Base-by-base conservation (phyloP, 805 yeast species). In the Komagataella populi region DNA sequence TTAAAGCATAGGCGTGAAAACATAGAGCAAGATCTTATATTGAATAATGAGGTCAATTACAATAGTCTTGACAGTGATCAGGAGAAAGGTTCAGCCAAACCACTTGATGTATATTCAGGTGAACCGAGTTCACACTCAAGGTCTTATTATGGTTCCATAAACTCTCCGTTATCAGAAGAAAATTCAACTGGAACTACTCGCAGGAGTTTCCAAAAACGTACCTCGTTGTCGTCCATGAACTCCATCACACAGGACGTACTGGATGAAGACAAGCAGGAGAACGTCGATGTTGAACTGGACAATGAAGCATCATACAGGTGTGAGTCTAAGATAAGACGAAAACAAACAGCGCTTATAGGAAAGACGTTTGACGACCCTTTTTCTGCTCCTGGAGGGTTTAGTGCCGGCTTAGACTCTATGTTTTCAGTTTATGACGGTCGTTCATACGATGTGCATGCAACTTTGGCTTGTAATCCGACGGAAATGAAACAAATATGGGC, bases 271-370 rank as follows among this genome's bases (percentile, higher is more conserved):
- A 70, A 72, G 51, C 68, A 72, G 17, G 75, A 75, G 44, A 74
- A 78, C 49, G 77, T 81, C 51, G 84, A 80, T 58, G 63, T 78
- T 44, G 83, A 80, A 56, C 61, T 72, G 45, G 39, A 30, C 39
- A 30, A 30, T 14, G 39, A 30, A 30, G 39, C 39, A 6, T 65
- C 56, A 14, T 52, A 49, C 17, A 44, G 22, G 8, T 50, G 52
- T 36, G 44, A 47, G 22, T 30, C 39, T 30, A 30, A 30, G 39
- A 30, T 30, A 30, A 30, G 39, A 30, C 10, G 39, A 14, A 30
- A 30, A 14, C 39, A 30, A 30, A 30, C 39, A 30, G 39, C n/a
- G 14, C 39, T 10, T 10, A 30, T 14, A 30, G 39, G 39, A 30
- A 18, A n/a, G 14, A 12, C 23, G 22, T 23, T 23, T 16, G 24